Percentiles rank a stretch among this genome's conserved stretches.
phyloP scores from a whole-genome alignment of 768 basidiomycete genomes.

The Tricholoma bakamatsutake region DNA sequence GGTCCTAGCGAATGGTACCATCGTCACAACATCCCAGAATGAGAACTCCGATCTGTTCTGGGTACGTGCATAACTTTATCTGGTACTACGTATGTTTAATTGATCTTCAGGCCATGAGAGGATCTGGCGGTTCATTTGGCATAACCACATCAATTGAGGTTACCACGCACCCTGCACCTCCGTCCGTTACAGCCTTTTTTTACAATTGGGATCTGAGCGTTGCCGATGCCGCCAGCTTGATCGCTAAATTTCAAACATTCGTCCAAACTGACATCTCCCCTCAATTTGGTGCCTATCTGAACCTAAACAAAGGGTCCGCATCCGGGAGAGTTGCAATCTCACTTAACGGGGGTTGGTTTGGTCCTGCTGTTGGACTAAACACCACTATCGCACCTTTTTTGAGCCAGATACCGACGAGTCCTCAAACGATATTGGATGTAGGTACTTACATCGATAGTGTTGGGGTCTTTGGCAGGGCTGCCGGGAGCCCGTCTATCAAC shows the following conservation, averaged over 20 bases:
- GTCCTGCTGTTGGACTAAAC: conserved; percentile 4
- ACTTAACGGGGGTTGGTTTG: conserved; percentile 26
- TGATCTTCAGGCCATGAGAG: conserved; percentile 14
- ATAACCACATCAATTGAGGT: too few relatives aligned
- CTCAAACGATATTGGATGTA: background rate
- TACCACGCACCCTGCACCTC: conserved; percentile 5
- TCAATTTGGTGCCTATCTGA: conserved; percentile 26
- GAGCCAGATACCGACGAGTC: conserved; percentile 6
- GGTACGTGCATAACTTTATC: conserved; percentile 15
- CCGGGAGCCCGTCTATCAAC: conserved; percentile 12
- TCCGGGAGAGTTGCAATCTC: conserved; percentile 23
- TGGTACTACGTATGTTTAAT: background rate
- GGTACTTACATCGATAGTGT: conserved; percentile 17
- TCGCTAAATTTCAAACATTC: conserved; percentile 30
- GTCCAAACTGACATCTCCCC: conserved; percentile 26
- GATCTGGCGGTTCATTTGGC: conserved; percentile 16
- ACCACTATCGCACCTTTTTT: conserved; percentile 11
- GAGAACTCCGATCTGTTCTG: too few relatives aligned
- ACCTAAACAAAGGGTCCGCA: conserved; percentile 5
- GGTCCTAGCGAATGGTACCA: conserved; percentile 24
- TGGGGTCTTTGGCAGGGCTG: background rate
- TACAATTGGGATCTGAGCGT: conserved; percentile 33
- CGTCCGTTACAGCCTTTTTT: conserved; percentile 13
- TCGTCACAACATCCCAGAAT: conserved; percentile 27
- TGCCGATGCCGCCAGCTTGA: conserved; percentile 22